Evolutionary conservation across 2,329 filamentous ascomycete genomes (phyloP).

Genomic region (Metarhizium rileyi): DNA sequence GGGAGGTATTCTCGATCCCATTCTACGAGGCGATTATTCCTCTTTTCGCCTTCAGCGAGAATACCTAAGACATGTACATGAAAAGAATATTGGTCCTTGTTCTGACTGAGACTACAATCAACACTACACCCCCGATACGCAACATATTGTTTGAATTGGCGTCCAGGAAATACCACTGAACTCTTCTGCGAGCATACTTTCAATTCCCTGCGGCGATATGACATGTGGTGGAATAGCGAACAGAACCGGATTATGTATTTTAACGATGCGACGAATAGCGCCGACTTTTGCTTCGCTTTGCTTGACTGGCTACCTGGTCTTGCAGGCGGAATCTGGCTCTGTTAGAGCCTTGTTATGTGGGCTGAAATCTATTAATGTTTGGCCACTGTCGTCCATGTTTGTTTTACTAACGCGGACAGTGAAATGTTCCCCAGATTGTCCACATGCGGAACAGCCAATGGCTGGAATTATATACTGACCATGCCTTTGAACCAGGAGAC

Average conservation of each 20-base stretch:
- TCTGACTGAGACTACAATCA: slow-evolving; percentile 13
- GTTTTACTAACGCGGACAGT: slow-evolving; percentile 22
- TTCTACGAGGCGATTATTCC: slow-evolving; percentile 72
- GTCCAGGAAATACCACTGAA: background rate
- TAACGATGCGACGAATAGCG: slow-evolving; percentile 9
- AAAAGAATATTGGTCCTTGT: slow-evolving; percentile 26
- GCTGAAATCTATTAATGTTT: background rate
- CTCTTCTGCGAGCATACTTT: background rate
- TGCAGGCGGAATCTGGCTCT: background rate
- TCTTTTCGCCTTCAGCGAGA: slow-evolving; percentile 61
- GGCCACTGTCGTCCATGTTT: background rate
- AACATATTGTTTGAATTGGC: slow-evolving; percentile 1
- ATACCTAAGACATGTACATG: slow-evolving; percentile 46
- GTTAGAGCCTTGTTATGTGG: background rate
- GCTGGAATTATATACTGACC: background rate
- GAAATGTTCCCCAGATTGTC: slow-evolving; percentile 10
- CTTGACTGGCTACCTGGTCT: background rate
- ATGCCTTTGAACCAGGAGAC: background rate
- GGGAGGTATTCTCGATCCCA: slow-evolving; percentile 51
- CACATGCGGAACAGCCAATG: background rate
- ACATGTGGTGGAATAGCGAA: slow-evolving; percentile 3
- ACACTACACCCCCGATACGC: background rate
- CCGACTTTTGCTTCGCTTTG: background rate
- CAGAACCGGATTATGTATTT: slow-evolving; percentile 6
- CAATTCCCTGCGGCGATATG: slow-evolving; percentile 1